A percentile compares a stretch with the other conserved stretches of the same genome.
Evolutionary conservation across 2,329 filamentous ascomycete species (phyloP).

Genomic region (Sarocladiaceae sp.): DNA sequence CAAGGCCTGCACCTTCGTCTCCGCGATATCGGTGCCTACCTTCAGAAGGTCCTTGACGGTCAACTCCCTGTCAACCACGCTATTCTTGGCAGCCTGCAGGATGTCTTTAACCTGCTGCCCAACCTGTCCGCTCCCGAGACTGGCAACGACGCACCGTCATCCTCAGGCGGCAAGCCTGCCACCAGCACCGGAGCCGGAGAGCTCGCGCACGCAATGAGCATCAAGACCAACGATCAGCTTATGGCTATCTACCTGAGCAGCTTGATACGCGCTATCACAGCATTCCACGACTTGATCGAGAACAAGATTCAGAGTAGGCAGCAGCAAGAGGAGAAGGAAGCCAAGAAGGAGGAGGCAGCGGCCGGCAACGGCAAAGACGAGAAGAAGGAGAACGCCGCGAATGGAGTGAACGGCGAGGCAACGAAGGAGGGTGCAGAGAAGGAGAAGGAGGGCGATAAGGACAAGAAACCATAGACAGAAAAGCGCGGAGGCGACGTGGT

Average conservation of each 20-base stretch:
- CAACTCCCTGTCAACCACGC: conserved; percentile 94
- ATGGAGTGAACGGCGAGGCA: conserved; percentile 32
- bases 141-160: neutral
- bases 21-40: conserved; percentile 89
- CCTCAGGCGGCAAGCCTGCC: conserved; percentile 45
- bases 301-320: conserved; percentile 99
- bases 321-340: conserved; percentile 91
- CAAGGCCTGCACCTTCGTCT: conserved; percentile 92
- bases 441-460: conserved; percentile 50
- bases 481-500: neutral
- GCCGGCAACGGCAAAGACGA: conserved; percentile 47
- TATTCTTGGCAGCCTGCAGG: conserved; percentile 96
- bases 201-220: conserved; percentile 90
- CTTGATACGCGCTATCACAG: conserved; percentile 93
- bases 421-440: conserved; percentile 45
- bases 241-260: conserved; percentile 98
- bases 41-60: conserved; percentile 91
- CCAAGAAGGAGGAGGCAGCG: conserved; percentile 67
- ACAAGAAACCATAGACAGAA: conserved; percentile 37
- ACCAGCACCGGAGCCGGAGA: conserved; percentile 67
- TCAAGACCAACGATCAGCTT: conserved; percentile 98
- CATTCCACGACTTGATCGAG: conserved; percentile 98
- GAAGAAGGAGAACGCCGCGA: conserved; percentile 44
- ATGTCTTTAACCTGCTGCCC: conserved; percentile 96
- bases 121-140: conserved; percentile 83